Base-by-base conservation (phyloP, 129 eudicot genomes). In the Artemisia annua region DNA sequence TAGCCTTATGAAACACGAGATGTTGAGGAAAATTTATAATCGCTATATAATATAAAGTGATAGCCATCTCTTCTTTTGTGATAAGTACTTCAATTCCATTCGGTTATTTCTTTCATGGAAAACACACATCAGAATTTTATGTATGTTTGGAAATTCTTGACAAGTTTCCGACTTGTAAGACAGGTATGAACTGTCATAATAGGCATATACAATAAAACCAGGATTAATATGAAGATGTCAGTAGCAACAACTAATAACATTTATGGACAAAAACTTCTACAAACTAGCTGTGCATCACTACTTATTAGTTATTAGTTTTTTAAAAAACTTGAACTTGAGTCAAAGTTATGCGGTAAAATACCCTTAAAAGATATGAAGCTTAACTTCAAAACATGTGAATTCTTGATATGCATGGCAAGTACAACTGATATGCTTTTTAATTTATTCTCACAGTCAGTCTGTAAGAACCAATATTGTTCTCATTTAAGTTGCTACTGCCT, bases 361-460 rank as follows among this genome's bases (percentile, higher is more conserved):
- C 48, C n/a, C 32, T 66, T 43, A 17, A 30, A 53, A 66, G 56
- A 66, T 13, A 54, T 15, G 28, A 66, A 43, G 58, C 79, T 75
- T 55, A 39, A 54, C 53, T 0, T 53, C 11, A 17, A 53, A 16
- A 8, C 22, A 72, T 14, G 0, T 4, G 19, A 68, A 69, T 30
- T 69, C 63, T 69, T 14, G 49, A 69, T 43, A 56, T 35, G 75
- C 54, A 63, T 73, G 62, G 19, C 58, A 15, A 58, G 46, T 71
- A 9, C 55, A 56, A 61, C 28, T 48, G 51, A 26, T 48, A 16
- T 73, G 52, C 70, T 15, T 52, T n/a, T 19, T 46, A 4, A 14
- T 62, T 18, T 62, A 3, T 49, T 62, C 3, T 46, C 50, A 73
- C 7, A 32, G 7, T 32, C 43, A 62, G n/a, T n/a, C n/a, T n/a